phyloP scores from a whole-genome alignment of 495 filamentous ascomycete genomes.

The Elaphomyces granulatus region DNA sequence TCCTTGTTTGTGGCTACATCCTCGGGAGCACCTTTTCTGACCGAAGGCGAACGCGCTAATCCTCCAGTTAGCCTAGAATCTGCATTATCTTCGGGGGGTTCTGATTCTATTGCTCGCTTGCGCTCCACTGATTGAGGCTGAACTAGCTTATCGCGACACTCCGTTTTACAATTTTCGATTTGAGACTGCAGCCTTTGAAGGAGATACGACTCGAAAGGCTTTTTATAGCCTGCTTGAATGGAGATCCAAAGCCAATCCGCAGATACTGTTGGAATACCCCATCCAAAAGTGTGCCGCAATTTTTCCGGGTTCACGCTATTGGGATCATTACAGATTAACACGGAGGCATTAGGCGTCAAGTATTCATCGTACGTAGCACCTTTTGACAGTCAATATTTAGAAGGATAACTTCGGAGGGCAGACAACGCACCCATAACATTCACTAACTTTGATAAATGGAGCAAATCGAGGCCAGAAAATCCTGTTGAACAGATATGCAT shows the following conservation, averaged over 20 bases:
- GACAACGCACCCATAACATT: slow-evolving; percentile 52
- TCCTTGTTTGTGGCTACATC: neutral
- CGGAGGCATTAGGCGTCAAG: slow-evolving; percentile 47
- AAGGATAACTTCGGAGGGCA: no score
- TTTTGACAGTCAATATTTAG: slow-evolving; percentile 6
- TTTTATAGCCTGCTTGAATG: slow-evolving; percentile 41
- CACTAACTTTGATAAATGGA: slow-evolving; percentile 66
- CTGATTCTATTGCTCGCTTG: neutral
- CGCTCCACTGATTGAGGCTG: neutral
- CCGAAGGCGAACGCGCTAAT: neutral
- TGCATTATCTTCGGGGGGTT: neutral
- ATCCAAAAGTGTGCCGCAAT: slow-evolving; percentile 52
- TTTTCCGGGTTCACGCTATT: slow-evolving; percentile 56
- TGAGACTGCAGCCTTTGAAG: slow-evolving; percentile 20
- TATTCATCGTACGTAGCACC: slow-evolving; percentile 62
- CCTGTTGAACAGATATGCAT: slow-evolving; percentile 66
- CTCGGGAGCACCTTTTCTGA: neutral
- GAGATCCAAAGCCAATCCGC: slow-evolving; percentile 75
- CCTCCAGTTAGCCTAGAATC: neutral
- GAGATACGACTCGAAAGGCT: slow-evolving; percentile 36
- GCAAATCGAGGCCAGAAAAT: slow-evolving; percentile 69
- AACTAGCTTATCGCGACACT: neutral
- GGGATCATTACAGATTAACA: slow-evolving; percentile 52
- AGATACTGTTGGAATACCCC: slow-evolving; percentile 63
- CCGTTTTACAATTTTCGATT: slow-evolving; percentile 5